Conservation (phyloP, 2,329 filamentous ascomycete species). For the Ceratocystis papillata region DNA sequence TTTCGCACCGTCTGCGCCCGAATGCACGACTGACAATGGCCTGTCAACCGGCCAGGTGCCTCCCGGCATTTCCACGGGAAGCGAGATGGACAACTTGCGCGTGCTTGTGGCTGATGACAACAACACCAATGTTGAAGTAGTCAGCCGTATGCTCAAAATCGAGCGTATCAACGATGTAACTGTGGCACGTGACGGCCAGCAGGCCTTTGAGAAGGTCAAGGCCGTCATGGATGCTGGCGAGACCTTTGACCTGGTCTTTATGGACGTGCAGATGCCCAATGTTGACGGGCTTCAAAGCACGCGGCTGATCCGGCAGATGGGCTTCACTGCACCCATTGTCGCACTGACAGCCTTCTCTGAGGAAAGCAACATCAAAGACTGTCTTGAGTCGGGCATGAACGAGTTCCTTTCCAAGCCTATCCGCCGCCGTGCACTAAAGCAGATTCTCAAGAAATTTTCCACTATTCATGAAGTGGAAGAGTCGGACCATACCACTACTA, state of each 20-base stretch:
- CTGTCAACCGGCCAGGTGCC: neutral
- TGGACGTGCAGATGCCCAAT: slow-evolving; percentile 95
- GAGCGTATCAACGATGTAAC: slow-evolving; percentile 80
- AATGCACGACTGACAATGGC: slow-evolving; percentile 24
- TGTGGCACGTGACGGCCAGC: slow-evolving; percentile 74
- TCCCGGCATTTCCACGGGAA: slow-evolving; percentile 48
- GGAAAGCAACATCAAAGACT: slow-evolving; percentile 77
- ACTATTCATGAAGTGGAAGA: slow-evolving; percentile 57
- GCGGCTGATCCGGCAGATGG: slow-evolving; percentile 70
- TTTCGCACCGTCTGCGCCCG: slow-evolving; percentile 42
- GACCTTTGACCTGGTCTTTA: slow-evolving; percentile 80
- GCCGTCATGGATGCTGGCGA: slow-evolving; percentile 62
- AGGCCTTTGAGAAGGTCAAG: slow-evolving; percentile 78
- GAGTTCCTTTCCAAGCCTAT: slow-evolving; percentile 74
- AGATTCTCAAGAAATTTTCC: slow-evolving; percentile 72
- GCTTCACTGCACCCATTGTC: slow-evolving; percentile 79
- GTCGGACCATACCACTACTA: slow-evolving; percentile 1
- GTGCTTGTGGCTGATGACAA: slow-evolving; percentile 74
- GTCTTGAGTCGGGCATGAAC: slow-evolving; percentile 83
- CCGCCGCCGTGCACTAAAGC: slow-evolving; percentile 70
- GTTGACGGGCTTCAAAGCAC: slow-evolving; percentile 83
- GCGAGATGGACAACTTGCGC: slow-evolving; percentile 51
- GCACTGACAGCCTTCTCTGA: slow-evolving; percentile 84
- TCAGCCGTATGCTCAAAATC: slow-evolving; percentile 57
- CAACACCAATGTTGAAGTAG: slow-evolving; percentile 47